Percentiles rank a stretch among this genome's conserved stretches.
phyloP scores from a whole-genome alignment of 2,329 filamentous ascomycete species.

The Fusarium pseudonygamai region DNA sequence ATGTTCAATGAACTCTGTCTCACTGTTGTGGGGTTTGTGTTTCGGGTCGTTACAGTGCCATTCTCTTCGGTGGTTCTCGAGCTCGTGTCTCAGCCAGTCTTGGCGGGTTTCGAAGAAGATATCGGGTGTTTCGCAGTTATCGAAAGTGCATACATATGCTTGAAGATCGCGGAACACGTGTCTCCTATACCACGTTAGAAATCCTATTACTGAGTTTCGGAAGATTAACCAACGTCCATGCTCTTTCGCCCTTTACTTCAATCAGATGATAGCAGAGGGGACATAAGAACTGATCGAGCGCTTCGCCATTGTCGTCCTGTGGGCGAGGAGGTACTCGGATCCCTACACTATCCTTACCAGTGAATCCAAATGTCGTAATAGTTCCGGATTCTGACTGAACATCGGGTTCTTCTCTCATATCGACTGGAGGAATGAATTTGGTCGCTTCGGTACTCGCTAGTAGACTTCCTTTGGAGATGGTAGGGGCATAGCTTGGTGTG shows the following conservation, averaged over 20 bases:
- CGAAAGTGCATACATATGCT: not conserved
- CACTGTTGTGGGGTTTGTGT: not conserved
- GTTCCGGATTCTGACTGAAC: not conserved
- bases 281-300: not conserved
- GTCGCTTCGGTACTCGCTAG: not conserved
- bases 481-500: not conserved
- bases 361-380: not conserved
- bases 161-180: not conserved
- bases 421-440: not conserved
- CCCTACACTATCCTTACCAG: not conserved
- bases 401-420: not conserved
- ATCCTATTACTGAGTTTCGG: rapidly evolving
- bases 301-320: not conserved
- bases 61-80: not conserved
- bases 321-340: not conserved
- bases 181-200: not conserved
- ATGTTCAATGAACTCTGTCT: not conserved
- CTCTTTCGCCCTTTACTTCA: not conserved
- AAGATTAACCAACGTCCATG: not conserved
- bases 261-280: not conserved
- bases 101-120: not conserved
- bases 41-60: not conserved
- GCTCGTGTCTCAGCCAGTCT: not conserved
- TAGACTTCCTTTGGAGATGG: not conserved
- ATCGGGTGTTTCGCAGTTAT: not conserved